Conservation (phyloP, 306 rosid species). For the Carpinus fangiana region DNA sequence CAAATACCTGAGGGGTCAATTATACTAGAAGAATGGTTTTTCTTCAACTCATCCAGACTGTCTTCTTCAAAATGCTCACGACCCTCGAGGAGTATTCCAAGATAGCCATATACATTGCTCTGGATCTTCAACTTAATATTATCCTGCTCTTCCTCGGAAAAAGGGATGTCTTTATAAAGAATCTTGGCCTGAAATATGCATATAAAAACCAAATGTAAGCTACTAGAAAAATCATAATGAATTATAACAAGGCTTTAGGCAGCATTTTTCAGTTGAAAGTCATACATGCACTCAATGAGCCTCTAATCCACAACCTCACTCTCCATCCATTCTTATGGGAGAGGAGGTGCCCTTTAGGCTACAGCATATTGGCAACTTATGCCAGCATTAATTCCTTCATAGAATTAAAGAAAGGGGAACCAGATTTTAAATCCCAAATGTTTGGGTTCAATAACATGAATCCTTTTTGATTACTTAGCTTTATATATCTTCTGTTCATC, state of each 20-base stretch:
- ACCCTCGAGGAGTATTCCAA: slow-evolving; percentile 94
- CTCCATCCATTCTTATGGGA: neutral
- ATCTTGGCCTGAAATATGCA: slow-evolving; percentile 77
- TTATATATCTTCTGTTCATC: neutral
- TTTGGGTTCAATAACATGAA: neutral
- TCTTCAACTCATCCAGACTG: slow-evolving; percentile 47
- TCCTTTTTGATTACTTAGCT: neutral
- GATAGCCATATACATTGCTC: slow-evolving; percentile 85
- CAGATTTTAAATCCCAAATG: neutral
- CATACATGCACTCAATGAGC: neutral
- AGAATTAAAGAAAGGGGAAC: neutral
- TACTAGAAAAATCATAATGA: neutral
- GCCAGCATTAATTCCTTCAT: neutral
- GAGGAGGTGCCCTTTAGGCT: neutral
- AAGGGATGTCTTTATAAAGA: slow-evolving; percentile 77
- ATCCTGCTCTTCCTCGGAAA: slow-evolving; percentile 84
- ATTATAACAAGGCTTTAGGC: neutral
- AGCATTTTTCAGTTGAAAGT: neutral
- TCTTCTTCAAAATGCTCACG: slow-evolving; percentile 98
- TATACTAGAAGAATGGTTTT: slow-evolving; percentile 39
- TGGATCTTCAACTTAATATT: slow-evolving; percentile 83
- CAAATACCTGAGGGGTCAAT: slow-evolving; percentile 49
- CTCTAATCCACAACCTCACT: neutral
- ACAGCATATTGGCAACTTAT: neutral
- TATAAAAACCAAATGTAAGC: slow-evolving; percentile 24